A percentile compares a stretch with the other conserved stretches of the same genome.
Conservation (phyloP, 495 filamentous ascomycete genomes). For the Neurospora hispaniola region DNA sequence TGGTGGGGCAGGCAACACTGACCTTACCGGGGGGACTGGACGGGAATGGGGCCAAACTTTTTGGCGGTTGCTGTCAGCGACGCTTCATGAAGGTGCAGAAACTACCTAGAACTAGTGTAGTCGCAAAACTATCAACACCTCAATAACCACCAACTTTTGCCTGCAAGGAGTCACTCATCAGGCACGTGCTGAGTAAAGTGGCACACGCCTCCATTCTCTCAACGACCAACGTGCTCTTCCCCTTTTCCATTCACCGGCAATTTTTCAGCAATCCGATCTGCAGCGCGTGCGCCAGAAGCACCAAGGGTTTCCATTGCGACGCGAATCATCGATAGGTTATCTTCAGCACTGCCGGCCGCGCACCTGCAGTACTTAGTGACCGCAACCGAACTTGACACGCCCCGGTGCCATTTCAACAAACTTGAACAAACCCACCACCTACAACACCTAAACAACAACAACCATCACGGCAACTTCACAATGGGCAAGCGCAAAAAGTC, state of each 20-base stretch:
- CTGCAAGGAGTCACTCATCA: neutral
- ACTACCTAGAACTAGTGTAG: neutral
- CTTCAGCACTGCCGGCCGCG: neutral
- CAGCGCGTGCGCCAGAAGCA: neutral
- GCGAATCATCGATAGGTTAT: neutral
- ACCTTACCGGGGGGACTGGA: neutral
- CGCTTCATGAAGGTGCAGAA: neutral
- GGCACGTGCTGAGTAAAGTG: neutral
- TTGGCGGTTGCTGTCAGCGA: neutral
- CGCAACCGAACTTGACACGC: neutral
- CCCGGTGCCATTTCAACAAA: neutral
- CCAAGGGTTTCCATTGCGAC: neutral
- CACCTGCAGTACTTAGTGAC: neutral
- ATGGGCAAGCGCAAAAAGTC: constrained; percentile 96
- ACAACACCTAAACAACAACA: neutral
- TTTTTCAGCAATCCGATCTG: neutral
- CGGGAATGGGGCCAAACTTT: neutral
- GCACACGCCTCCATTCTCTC: neutral
- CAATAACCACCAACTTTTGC: neutral
- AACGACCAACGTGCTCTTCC: neutral
- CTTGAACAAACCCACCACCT: neutral
- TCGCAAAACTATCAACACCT: neutral
- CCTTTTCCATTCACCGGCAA: neutral
- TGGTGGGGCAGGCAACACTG: neutral
- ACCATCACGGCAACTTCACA: neutral